Conservation (phyloP, 2,329 filamentous ascomycete species). For the Colletotrichum sansevieriae region DNA sequence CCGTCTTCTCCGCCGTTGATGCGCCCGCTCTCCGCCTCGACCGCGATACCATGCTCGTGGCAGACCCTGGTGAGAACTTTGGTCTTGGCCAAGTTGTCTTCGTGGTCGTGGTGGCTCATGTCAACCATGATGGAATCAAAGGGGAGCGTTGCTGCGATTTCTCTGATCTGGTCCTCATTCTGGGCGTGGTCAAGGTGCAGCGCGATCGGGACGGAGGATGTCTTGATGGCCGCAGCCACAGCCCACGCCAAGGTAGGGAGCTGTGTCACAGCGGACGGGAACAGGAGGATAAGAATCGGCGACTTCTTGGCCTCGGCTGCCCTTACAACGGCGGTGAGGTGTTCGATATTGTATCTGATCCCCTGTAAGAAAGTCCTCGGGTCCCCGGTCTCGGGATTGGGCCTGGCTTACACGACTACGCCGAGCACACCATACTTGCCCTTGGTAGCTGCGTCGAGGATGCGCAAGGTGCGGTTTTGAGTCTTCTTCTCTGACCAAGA, state of each 20-base stretch:
- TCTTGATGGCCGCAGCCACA: conserved; percentile 37
- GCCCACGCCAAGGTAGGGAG: conserved; percentile 67
- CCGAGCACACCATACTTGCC: conserved; percentile 68
- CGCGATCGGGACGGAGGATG: conserved; percentile 23
- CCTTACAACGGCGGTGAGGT: conserved; percentile 74
- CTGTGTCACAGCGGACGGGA: conserved; percentile 49
- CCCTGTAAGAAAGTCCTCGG: conserved; percentile 45
- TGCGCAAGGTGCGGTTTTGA: conserved; percentile 45
- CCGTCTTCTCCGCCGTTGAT: conserved; percentile 78
- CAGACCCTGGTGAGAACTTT: conserved; percentile 72
- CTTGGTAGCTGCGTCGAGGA: conserved; percentile 64
- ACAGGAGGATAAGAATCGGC: conserved; percentile 77
- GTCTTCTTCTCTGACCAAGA: conserved; percentile 32
- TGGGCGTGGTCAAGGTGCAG: conserved; percentile 78
- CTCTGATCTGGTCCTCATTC: conserved; percentile 68
- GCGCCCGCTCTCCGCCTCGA: conserved; percentile 76
- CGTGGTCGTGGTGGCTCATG: conserved; percentile 80
- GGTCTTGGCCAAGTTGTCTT: conserved; percentile 75
- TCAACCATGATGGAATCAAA: conserved; percentile 84
- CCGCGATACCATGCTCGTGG: conserved; percentile 72
- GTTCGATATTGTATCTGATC: conserved; percentile 76
- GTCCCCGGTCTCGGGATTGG: neutral
- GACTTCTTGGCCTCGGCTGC: conserved; percentile 77
- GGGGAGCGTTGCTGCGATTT: conserved; percentile 63
- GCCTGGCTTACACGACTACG: conserved; percentile 58